Base-by-base conservation (phyloP, 371 early-diverging fungal genomes). In the Sanchytrium tribonematis region DNA sequence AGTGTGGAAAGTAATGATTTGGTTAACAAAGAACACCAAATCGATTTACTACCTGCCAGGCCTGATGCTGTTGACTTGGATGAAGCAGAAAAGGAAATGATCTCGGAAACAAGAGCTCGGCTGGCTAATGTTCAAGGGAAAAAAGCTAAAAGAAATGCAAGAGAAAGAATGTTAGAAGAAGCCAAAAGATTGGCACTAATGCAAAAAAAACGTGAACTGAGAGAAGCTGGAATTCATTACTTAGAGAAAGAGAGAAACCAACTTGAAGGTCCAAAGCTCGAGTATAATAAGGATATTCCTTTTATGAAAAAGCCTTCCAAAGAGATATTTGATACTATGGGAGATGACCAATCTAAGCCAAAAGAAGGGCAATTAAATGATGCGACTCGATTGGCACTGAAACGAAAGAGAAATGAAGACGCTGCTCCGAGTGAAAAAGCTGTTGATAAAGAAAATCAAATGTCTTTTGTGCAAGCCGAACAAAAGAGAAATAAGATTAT, bases 61-160 rank as follows among this genome's bases (percentile, higher is more conserved):
- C 97, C 97, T 1, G 97, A 97, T 79, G 93, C 97, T 2, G 89
- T 97, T 0, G 97, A 97, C 75, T 93, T 95, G 97, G 95, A 97
- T 72, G 95, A 95, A 75, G 97, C 31, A 72, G 97, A 95, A 78
- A 95, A 94, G 81, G 96, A 95, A 75, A 95, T 95, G 96, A 80
- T 95, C 29, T 89, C 91, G 1, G 96, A 97, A 77, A 96, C 97
- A 1, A 85, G 97, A 71, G 97, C 97, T 22, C 84, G 97, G 77
- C 78, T 97, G 70, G 97, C 97, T 65, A 97, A 97, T 75, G 95
- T 96, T 17, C 94, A 94, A 76, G 97, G 97, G 70, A 97, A 97
- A 74, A 97, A 97, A 74, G 95, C 97, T 17, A 95, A 95, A 76
- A 83, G 97, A 75, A 97, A 95, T 81, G 96, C 94, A 17, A 85